phyloP scores from a whole-genome alignment of 257 asterid genomes.

The Nicotiana otophora region DNA sequence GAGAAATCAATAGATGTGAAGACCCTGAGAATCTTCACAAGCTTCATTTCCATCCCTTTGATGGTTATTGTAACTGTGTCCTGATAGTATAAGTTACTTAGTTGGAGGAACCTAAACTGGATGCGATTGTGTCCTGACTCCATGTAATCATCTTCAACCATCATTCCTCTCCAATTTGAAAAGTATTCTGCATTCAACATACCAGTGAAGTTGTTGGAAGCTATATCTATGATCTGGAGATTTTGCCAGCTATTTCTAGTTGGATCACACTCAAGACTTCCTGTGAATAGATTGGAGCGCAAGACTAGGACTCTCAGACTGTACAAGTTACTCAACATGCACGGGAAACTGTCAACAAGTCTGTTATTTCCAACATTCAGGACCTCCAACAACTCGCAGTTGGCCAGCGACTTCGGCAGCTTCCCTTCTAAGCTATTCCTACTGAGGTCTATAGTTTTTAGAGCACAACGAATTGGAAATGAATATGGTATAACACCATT shows the following conservation, averaged over 20 bases:
- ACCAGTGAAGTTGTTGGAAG: constrained; percentile 30
- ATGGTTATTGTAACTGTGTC: constrained; percentile 45
- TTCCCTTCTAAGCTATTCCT: constrained; percentile 28
- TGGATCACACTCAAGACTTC: constrained; percentile 22
- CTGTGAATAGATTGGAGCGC: constrained; percentile 19
- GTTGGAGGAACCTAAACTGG: constrained; percentile 6
- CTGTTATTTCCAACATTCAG: constrained; percentile 40
- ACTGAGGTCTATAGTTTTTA: constrained; percentile 37
- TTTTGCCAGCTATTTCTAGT: constrained; percentile 14
- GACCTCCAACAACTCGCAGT: constrained; percentile 35
- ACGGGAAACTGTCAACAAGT: constrained; percentile 37
- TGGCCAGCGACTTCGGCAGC: constrained; percentile 32
- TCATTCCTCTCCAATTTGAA: constrained; percentile 25
- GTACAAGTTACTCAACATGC: not conserved
- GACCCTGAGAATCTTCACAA: constrained; percentile 45
- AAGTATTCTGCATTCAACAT: constrained; percentile 6
- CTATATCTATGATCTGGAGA: constrained; percentile 34
- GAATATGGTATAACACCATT: constrained; percentile 29
- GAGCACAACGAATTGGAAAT: constrained; percentile 18
- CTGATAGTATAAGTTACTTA: constrained; percentile 37
- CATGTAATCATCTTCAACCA: not conserved
- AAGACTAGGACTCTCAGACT: constrained; percentile 20
- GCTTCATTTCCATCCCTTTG: constrained; percentile 54
- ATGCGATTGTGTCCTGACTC: constrained; percentile 15
- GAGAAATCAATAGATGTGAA: constrained; percentile 44